Evolutionary conservation across 805 yeast genomes (phyloP), one percentile per base, ranked within the genome.

Genomic region (Helenozyma baotianmanensis): DNA sequence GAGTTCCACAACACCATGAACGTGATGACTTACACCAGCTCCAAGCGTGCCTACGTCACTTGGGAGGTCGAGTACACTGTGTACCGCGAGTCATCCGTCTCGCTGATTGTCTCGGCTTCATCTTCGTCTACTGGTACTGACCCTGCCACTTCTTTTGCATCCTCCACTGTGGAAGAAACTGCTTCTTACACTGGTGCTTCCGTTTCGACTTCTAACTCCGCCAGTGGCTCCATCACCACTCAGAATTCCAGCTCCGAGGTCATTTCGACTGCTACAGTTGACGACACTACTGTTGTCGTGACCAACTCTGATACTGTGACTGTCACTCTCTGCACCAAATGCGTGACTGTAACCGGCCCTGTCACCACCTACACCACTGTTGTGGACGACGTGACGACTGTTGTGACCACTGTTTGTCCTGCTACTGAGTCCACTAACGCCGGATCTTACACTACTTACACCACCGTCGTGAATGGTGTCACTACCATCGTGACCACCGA

Each of bases 331-430:
- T 42, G 47, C 30, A 35, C 40, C 25, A 32, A 27, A 25, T 40
- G 47, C 27, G 24, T 16, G 34, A 30, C 38, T n/a, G 26, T 35
- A 28, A 35, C 40, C 6, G 45, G 40, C 8, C 13, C 32, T 3
- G 12, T 35, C 21, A 37, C 45, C 4, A 33, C 43, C 12, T 40
- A 35, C 29, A 35, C 47, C 13, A 32, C 45, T 6, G 42, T 37
- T 11, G 13, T 31, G 6, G 30, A 30, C 11, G 40, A 36, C 14
- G 27, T 21, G 14, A 32, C 38, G 14, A 14, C 16, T 19, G 37
- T 42, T 9, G 28, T 40, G 24, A 37, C 47, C 10, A 35, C 32
- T 13, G 37, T 29, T 21, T 40, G 45, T 15, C 19, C 19, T 6
- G 19, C 19, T n/a, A n/a, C n/a, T n/a, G n/a, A n/a, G n/a, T 9